Base-by-base conservation (phyloP, 2,329 filamentous ascomycete genomes). In the Colletotrichum musae region DNA sequence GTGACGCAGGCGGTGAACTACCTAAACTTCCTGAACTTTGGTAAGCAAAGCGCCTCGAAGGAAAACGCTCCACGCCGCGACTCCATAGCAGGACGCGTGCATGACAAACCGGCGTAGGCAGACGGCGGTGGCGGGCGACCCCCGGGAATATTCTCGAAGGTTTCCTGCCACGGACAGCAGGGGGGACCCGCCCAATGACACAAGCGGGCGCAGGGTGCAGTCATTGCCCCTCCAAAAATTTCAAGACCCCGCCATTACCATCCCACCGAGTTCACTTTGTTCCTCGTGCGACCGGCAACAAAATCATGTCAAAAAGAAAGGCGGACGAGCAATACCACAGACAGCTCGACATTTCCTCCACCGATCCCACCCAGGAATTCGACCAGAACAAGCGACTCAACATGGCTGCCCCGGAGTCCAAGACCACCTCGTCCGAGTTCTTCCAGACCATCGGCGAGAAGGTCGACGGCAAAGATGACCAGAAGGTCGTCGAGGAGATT, bases 361-460 rank as follows among this genome's bases (percentile, higher is more conserved):
- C 50, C 47, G 13, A 18, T 28, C 13, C 32, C 48, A 51, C 64
- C 58, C 58, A 10, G 16, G 39, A 57, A 15, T 48, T 15, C n/a
- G 48, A 9, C 32, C 26, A 36, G 26, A 15, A 63, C 21, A 58
- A 58, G 53, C 47, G 58, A 47, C 74, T 72, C 72, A 78, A 70
- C 41, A 88, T 88, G 86, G 76, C 84, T 68, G 74, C 77, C 59
- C 75, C 82, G 58, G 80, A 80, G 36, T 73, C 79, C 71, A 78
- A 80, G 72, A 78, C 80, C 51, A 80, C 80, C 41, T 77, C 83
- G 26, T 78, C 82, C 71, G 85, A 90, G 61, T 87, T 90, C 75
- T 92, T 92, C 78, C 85, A 90, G 75, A 82, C 87, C 64, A 89
- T 92, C 74, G 89, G 90, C 67, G 83, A 86, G 74, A 90, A 90